phyloP scores from a whole-genome alignment of 768 basidiomycete species.

The Tulasnella sp. region DNA sequence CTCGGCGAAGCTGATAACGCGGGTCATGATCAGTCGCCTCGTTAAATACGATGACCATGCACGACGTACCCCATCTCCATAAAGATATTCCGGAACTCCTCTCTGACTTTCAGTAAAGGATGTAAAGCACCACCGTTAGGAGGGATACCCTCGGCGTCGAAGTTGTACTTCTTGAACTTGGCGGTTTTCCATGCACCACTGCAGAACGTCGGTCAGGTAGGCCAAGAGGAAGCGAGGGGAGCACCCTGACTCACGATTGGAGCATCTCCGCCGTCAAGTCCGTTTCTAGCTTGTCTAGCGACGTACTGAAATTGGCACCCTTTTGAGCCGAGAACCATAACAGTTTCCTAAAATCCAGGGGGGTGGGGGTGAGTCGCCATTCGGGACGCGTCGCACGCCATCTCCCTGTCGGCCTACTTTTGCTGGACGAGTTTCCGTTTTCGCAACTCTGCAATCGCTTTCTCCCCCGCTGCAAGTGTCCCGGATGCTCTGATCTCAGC shows the following conservation, averaged over 20 bases:
- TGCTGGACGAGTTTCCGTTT: constrained; percentile 87
- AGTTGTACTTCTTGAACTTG: constrained; percentile 97
- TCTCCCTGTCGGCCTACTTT: constrained; percentile 49
- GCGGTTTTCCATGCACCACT: constrained; percentile 95
- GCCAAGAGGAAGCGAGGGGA: not conserved
- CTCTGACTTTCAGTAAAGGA: constrained; percentile 93
- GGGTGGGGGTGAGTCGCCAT: not conserved
- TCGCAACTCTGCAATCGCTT: constrained; percentile 75
- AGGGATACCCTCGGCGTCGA: constrained; percentile 90
- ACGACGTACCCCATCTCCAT: constrained; percentile 91
- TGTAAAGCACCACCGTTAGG: constrained; percentile 90
- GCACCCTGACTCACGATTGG: constrained; percentile 60
- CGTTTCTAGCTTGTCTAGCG: constrained; percentile 88
- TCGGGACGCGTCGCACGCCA: not conserved
- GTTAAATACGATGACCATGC: too few relatives aligned
- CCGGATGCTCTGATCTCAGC: constrained; percentile 69
- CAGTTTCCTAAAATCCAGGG: constrained; percentile 61
- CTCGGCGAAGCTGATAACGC: constrained; percentile 74
- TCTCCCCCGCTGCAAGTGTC: constrained; percentile 69
- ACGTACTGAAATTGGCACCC: constrained; percentile 82
- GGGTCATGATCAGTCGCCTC: constrained; percentile 15
- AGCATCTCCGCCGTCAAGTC: constrained; percentile 96
- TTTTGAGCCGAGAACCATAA: constrained; percentile 91
- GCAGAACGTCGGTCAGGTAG: not conserved
- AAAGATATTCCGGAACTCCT: constrained; percentile 97